A percentile compares a stretch with the other conserved stretches of the same genome.
These are phyloP conservation scores for Brassica napus DNA, from an alignment of 345 rosid species.

Conservation along the genomic window Da-Ae NC_063439.1:3147501-3148000, in stretches of 20 bases:
- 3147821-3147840: not conserved
- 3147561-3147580: not conserved
- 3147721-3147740: not conserved
- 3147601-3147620: not conserved
- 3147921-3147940: not conserved
- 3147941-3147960: not conserved
- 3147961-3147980: not conserved
- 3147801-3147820: not conserved
- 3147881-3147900: not conserved
- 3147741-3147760: not conserved
- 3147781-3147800: not conserved
- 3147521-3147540: not conserved
- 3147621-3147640: constrained; percentile 16
- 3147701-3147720: constrained; percentile 2
- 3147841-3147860: not conserved
- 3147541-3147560: not conserved
- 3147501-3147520: not conserved
- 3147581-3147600: not conserved
- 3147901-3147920: not conserved
- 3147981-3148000: not conserved
- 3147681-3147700: constrained; percentile 6
- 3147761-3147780: not conserved
- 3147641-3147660: constrained; percentile 10
- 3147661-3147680: constrained; percentile 1
- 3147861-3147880: not conserved